Evolutionary conservation across 352 stramenopile species (phyloP).

Genomic region (Hyaloperonospora brassicae): DNA sequence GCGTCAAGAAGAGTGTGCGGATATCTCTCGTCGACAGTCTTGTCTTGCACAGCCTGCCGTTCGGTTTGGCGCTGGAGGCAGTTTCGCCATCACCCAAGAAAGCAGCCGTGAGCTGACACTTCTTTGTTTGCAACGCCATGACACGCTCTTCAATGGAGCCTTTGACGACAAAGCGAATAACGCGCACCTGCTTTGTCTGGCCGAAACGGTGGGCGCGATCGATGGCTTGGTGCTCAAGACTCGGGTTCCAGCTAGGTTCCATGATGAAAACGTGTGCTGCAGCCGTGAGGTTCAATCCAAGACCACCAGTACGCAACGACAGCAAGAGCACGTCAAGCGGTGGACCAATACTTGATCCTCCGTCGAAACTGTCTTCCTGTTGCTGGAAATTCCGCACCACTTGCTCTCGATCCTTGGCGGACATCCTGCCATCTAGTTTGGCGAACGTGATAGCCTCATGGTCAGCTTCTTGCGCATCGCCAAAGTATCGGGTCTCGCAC

Average conservation of each 20-base stretch:
- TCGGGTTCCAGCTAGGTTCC: conserved; percentile 89
- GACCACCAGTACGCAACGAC: conserved; percentile 78
- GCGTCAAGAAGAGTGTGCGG: conserved; percentile 40
- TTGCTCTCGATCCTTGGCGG: conserved; percentile 48
- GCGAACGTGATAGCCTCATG: conserved; percentile 32
- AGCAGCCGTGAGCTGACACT: conserved; percentile 66
- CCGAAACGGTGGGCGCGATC: conserved; percentile 86
- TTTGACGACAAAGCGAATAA: conserved; percentile 81
- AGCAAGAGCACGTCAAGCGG: conserved; percentile 81
- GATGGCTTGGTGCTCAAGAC: conserved; percentile 86
- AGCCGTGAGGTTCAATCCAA: conserved; percentile 89
- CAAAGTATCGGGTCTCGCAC: conserved; percentile 17
- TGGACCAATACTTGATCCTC: conserved; percentile 13
- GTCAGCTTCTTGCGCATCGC: conserved; percentile 2
- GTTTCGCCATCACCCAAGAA: conserved; percentile 50
- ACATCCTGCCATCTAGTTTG: conserved; percentile 57
- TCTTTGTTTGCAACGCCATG: conserved; percentile 82
- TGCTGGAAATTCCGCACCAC: conserved; percentile 54
- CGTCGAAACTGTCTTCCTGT: conserved; percentile 21
- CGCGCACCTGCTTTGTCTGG: conserved; percentile 57
- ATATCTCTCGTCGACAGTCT: conserved; percentile 40
- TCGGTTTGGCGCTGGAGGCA: conserved; percentile 14
- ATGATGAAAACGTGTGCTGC: conserved; percentile 91
- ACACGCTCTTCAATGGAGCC: conserved; percentile 88
- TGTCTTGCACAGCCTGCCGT: conserved; percentile 23